These are phyloP conservation scores for Spathaspora girioi DNA, from an alignment of 805 yeast species.

Conservation along the genomic window DNA sequence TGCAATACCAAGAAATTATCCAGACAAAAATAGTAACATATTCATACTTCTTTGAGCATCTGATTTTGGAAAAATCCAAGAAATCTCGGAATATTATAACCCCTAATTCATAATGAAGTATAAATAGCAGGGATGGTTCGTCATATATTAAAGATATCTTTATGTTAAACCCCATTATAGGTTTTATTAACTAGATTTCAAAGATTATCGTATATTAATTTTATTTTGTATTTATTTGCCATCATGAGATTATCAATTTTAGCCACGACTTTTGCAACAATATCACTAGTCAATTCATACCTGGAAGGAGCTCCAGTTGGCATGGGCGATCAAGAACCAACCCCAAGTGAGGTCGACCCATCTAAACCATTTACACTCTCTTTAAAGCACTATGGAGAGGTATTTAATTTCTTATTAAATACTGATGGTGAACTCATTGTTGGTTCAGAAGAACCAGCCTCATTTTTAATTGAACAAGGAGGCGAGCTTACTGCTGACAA, in stretches of 20 bases:
- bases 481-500: not conserved
- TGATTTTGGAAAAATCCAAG: not conserved
- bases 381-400: not conserved
- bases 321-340: not conserved
- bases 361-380: not conserved
- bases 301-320: no score
- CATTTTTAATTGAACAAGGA: not conserved
- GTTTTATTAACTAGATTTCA: not conserved
- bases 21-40: not conserved
- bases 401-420: not conserved
- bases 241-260: not conserved
- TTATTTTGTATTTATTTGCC: not conserved
- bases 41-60: not conserved
- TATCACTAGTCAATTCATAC: not conserved
- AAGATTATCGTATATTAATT: not conserved
- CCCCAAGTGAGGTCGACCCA: not conserved
- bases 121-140: not conserved
- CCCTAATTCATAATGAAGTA: no score
- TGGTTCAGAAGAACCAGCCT: not conserved
- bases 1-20: not conserved
- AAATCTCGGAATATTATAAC: not conserved
- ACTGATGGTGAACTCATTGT: not conserved
- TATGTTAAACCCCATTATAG: not conserved
- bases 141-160: not conserved
- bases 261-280: not conserved